Percentiles rank a stretch among this genome's conserved stretches.
Conservation (phyloP, 345 rosid genomes). For the Salix purpurea region DNA sequence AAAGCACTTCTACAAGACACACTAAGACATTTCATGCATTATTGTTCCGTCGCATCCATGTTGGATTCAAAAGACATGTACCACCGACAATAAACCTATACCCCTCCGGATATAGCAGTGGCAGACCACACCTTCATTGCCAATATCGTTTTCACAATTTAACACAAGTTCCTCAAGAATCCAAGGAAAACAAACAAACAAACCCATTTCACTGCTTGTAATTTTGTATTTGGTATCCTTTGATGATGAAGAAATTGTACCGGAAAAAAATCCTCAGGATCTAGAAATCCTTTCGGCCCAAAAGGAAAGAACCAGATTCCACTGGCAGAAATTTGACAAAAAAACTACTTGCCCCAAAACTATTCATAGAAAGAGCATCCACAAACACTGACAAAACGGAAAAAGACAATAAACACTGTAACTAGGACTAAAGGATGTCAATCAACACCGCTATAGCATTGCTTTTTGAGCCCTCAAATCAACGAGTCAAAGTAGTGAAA, state of each 20-base stretch:
- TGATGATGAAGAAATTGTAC: slow-evolving; percentile 11
- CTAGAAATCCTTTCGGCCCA: slow-evolving; percentile 23
- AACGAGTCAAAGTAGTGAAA: slow-evolving; percentile 31
- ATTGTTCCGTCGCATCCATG: slow-evolving; percentile 42
- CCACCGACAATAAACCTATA: slow-evolving; percentile 32
- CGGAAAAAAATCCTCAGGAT: slow-evolving; percentile 17
- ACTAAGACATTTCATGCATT: slow-evolving; percentile 18
- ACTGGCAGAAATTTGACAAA: slow-evolving; percentile 14
- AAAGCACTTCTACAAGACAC: slow-evolving; percentile 10
- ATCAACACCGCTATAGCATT: slow-evolving; percentile 16
- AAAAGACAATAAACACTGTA: slow-evolving; percentile 8
- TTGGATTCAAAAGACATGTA: slow-evolving; percentile 32
- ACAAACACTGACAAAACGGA: slow-evolving; percentile 13
- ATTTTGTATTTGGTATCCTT: not conserved
- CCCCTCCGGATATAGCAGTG: slow-evolving; percentile 24
- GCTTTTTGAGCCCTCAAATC: slow-evolving; percentile 33
- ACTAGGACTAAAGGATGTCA: slow-evolving; percentile 6
- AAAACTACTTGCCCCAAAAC: not conserved
- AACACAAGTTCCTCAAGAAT: slow-evolving; percentile 27
- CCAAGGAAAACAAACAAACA: not conserved
- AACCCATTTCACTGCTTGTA: not conserved
- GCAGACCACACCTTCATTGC: slow-evolving; percentile 34
- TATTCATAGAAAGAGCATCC: slow-evolving; percentile 1
- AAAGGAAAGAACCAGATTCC: slow-evolving; percentile 17
- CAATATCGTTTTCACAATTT: slow-evolving; percentile 44